Percentiles rank a stretch among this genome's conserved stretches.
These are phyloP conservation scores for Heliosperma pusillum DNA, from an alignment of 148 eudicot genomes.

Conservation along the genomic window DNA sequence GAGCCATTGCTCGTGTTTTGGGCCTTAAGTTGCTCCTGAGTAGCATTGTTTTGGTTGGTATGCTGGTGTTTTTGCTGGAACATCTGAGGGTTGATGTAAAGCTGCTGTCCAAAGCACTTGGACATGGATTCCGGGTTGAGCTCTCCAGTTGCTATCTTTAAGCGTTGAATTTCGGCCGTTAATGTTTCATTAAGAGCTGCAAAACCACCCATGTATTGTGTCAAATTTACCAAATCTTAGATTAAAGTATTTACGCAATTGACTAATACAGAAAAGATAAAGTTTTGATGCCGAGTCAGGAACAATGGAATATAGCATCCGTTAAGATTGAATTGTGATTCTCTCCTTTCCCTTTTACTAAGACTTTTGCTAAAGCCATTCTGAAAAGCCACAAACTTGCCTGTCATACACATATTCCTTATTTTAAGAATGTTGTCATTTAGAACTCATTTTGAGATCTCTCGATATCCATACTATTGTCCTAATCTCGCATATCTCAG, in stretches of 20 bases:
- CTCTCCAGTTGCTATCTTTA: constrained; percentile 76
- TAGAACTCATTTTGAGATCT: not conserved
- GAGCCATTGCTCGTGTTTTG: constrained; percentile 30
- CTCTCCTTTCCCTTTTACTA: not conserved
- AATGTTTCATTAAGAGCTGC: constrained; percentile 91
- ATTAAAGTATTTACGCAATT: not conserved
- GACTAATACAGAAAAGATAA: not conserved
- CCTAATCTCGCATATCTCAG: too few species aligned
- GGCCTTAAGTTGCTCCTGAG: constrained; percentile 22
- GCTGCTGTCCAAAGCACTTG: constrained; percentile 64
- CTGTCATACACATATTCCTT: not conserved
- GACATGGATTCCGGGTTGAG: constrained; percentile 48
- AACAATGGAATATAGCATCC: not conserved
- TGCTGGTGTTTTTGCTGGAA: constrained; percentile 31
- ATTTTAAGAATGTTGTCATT: not conserved
- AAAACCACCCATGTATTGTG: constrained; percentile 11
- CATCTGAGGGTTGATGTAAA: constrained; percentile 61
- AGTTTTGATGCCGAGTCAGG: not conserved
- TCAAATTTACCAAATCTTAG: constrained; percentile 11
- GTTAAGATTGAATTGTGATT: not conserved
- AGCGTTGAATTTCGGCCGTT: constrained; percentile 82
- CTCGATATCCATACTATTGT: too few species aligned
- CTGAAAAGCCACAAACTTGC: not conserved
- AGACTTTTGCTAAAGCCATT: not conserved
- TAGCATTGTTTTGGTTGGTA: constrained; percentile 26